Evolutionary conservation across 257 asterid species (phyloP).

Genomic region (Solanum dulcamara): DNA sequence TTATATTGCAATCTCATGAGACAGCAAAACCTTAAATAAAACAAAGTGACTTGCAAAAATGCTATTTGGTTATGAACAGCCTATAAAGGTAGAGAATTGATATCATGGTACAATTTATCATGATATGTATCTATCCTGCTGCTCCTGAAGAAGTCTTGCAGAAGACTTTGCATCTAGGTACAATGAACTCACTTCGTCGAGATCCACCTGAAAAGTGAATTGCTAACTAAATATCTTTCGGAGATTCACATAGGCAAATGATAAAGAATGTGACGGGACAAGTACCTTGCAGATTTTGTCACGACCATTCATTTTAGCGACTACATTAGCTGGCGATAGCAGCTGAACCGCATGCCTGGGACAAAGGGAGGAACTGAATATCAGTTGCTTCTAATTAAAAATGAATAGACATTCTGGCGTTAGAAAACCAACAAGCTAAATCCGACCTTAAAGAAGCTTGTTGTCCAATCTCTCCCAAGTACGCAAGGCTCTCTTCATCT

Average conservation of each 20-base stretch:
- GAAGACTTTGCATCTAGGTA: conserved; percentile 86
- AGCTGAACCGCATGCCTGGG: conserved; percentile 84
- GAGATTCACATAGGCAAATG: neutral
- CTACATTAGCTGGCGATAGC: conserved; percentile 78
- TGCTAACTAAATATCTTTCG: neutral
- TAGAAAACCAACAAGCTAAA: neutral
- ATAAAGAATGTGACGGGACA: neutral
- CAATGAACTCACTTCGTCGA: conserved; percentile 71
- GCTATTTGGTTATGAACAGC: neutral
- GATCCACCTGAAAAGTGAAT: conserved; percentile 56
- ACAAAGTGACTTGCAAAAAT: neutral
- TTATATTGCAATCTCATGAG: neutral
- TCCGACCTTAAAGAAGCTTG: conserved; percentile 72
- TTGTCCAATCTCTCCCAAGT: conserved; percentile 78
- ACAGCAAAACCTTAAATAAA: neutral
- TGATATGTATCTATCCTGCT: conserved; percentile 86
- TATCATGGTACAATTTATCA: conserved; percentile 4
- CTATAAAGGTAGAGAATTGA: neutral
- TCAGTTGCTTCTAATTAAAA: neutral
- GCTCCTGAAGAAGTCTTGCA: conserved; percentile 85
- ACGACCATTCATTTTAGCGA: conserved; percentile 82
- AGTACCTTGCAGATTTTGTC: conserved; percentile 85
- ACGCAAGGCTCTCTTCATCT: conserved; percentile 89
- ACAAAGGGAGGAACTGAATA: neutral
- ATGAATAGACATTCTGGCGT: neutral